Conservation (phyloP, 2,329 filamentous ascomycete genomes). For the Sarocladium strictum region DNA sequence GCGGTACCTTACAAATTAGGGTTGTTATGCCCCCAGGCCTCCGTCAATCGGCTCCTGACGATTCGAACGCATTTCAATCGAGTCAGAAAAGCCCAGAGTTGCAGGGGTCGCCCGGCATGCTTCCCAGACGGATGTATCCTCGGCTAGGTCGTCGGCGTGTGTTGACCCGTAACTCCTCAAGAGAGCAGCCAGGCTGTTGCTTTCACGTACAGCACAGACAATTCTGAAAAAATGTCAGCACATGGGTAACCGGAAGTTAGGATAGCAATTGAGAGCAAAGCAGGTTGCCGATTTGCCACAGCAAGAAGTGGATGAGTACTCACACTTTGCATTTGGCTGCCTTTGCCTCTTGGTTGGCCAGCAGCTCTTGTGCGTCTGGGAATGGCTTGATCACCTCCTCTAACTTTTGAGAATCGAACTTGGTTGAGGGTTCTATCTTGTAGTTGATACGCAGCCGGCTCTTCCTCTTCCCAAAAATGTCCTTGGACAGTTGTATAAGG, state of each 20-base stretch:
- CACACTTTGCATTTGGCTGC: constrained; percentile 8
- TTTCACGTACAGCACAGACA: constrained; percentile 21
- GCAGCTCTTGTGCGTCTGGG: not conserved
- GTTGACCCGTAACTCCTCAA: constrained; percentile 24
- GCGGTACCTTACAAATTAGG: no score
- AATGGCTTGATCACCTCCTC: constrained; percentile 2
- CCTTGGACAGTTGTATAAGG: constrained; percentile 1
- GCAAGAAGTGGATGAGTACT: not conserved
- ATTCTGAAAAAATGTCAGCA: not conserved
- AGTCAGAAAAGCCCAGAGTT: constrained; percentile 28
- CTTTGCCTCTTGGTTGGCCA: not conserved
- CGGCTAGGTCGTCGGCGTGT: not conserved
- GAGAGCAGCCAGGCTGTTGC: constrained; percentile 23
- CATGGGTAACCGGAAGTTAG: no score
- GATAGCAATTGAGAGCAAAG: no score
- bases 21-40: constrained; percentile 33
- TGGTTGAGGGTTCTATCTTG: constrained; percentile 3
- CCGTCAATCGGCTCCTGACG: constrained; percentile 32
- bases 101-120: constrained; percentile 31
- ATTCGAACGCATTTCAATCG: constrained; percentile 21
- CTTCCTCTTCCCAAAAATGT: constrained; percentile 5
- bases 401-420: constrained; percentile 6
- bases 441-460: not conserved
- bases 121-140: constrained; percentile 26
- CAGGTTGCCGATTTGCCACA: not conserved